Conservation (phyloP, 2,329 filamentous ascomycete genomes). For the Fusarium cicatricum region DNA sequence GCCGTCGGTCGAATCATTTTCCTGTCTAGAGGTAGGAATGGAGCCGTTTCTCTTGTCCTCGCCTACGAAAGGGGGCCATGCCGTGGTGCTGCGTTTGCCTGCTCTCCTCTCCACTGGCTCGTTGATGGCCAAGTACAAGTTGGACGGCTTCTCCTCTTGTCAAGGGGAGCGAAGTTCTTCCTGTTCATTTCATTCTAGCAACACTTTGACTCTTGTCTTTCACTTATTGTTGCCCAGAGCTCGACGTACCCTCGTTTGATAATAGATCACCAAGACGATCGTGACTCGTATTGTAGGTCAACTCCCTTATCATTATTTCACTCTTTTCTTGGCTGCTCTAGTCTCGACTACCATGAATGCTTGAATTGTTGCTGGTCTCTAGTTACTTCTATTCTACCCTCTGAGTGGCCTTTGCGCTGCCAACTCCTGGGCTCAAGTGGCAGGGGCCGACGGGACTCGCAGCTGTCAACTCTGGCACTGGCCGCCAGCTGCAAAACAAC, state of each 20-base stretch:
- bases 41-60: constrained; percentile 8
- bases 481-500: constrained; percentile 22
- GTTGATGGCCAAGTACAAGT: constrained; percentile 29
- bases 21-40: background rate
- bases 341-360: no score
- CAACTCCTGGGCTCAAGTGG: no score
- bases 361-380: no score
- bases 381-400: no score
- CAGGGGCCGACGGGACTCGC: background rate
- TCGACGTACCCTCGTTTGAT: constrained; percentile 11
- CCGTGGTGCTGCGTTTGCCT: constrained; percentile 18
- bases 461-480: constrained; percentile 17
- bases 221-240: background rate
- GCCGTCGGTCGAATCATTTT: constrained; percentile 30
- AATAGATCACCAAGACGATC: background rate
- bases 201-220: background rate
- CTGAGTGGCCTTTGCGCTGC: no score
- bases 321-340: no score
- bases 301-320: background rate
- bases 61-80: constrained; percentile 11
- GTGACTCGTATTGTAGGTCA: constrained; percentile 11
- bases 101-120: background rate
- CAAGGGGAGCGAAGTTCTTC: background rate
- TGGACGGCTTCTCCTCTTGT: constrained; percentile 13
- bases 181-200: background rate